phyloP scores from a whole-genome alignment of 257 asterid genomes.

The Solanum medicagineum region DNA sequence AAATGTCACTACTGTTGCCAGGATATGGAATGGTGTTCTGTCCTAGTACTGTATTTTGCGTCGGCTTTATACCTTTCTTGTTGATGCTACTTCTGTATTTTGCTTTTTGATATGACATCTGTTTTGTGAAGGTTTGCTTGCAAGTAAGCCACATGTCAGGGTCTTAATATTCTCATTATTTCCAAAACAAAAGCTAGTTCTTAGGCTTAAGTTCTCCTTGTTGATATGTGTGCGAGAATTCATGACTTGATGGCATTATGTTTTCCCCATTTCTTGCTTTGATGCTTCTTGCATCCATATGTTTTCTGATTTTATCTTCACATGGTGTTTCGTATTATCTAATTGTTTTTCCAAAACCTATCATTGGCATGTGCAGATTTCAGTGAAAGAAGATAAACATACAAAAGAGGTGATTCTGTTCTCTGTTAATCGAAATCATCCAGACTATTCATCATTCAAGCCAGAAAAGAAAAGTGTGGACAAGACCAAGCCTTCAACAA shows the following conservation, averaged over 20 bases:
- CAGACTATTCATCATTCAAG: conserved; percentile 61
- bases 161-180: neutral
- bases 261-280: neutral
- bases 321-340: neutral
- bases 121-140: neutral
- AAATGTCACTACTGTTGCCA: neutral
- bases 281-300: neutral
- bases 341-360: conserved; percentile 1
- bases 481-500: conserved; percentile 35
- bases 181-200: neutral
- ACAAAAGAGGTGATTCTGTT: conserved; percentile 57
- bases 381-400: conserved; percentile 84
- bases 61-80: neutral
- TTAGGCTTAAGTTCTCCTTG: neutral
- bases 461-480: conserved; percentile 74
- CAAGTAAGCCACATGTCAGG: neutral
- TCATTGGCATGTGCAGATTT: conserved; percentile 42
- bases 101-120: neutral
- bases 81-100: neutral
- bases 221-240: neutral
- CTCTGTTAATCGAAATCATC: conserved; percentile 68
- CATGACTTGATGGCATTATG: neutral
- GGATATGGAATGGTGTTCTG: neutral
- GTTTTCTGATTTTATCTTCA: neutral
- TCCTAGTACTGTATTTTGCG: neutral